phyloP scores from a whole-genome alignment of 495 filamentous ascomycete genomes.

The Aspergillus taichungensis region DNA sequence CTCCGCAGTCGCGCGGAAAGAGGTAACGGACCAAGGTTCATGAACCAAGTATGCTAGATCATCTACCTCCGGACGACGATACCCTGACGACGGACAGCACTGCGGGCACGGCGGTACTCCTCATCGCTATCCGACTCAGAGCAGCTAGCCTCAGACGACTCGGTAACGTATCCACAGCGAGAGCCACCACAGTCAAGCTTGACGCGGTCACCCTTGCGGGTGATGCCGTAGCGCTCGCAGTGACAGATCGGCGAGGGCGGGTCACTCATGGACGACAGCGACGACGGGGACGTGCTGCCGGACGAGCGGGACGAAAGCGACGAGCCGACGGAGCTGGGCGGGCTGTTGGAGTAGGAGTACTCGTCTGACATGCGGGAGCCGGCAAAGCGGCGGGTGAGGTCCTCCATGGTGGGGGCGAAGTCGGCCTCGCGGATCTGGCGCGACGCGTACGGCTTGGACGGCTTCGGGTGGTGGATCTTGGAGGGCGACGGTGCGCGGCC shows the following conservation, averaged over 20 bases:
- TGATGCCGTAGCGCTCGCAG: conserved; percentile 95
- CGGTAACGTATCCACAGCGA: conserved; percentile 69
- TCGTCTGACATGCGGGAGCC: conserved; percentile 63
- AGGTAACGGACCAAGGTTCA: neutral
- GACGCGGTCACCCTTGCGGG: conserved; percentile 80
- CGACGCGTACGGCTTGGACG: conserved; percentile 75
- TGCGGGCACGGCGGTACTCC: conserved; percentile 38
- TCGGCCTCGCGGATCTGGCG: conserved; percentile 73
- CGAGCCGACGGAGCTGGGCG: conserved; percentile 67
- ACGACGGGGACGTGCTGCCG: conserved; percentile 61
- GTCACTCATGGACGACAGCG: conserved; percentile 64
- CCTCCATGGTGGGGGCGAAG: conserved; percentile 61
- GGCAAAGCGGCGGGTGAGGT: conserved; percentile 65
- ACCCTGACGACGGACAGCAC: conserved; percentile 60
- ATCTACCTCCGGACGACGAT: conserved; percentile 57
- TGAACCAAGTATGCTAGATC: neutral
- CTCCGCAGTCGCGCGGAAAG: too few relatives aligned
- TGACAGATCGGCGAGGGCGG: conserved; percentile 61
- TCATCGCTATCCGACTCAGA: conserved; percentile 54
- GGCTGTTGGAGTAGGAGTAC: conserved; percentile 51
- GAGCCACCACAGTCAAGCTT: conserved; percentile 88
- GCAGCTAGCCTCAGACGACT: conserved; percentile 44
- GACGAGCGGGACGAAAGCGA: conserved; percentile 66
- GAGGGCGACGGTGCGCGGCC: conserved; percentile 79
- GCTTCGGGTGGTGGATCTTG: conserved; percentile 86